Percentiles rank a stretch among this genome's conserved stretches.
These are phyloP conservation scores for Niebla homalea DNA, from an alignment of 495 filamentous ascomycete genomes.

Conservation along the genomic window DNA sequence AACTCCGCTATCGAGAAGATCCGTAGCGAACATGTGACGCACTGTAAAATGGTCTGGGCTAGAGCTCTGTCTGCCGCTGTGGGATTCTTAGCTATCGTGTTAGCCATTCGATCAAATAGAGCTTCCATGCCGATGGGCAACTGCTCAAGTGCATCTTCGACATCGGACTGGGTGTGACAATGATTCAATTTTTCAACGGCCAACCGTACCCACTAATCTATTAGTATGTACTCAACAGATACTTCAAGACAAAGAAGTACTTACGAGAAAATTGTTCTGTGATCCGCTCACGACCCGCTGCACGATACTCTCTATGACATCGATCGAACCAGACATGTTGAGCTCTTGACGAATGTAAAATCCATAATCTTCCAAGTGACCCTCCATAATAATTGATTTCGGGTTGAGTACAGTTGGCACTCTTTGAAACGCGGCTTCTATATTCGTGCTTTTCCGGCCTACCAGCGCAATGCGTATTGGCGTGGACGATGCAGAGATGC, in stretches of 20 bases:
- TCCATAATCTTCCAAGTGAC: constrained; percentile 9
- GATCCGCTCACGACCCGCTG: constrained; percentile 8
- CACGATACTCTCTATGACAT: constrained; percentile 8
- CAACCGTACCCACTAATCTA: constrained; percentile 19
- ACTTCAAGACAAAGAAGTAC: neutral
- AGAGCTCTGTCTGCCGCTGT: constrained; percentile 14
- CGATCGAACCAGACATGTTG: constrained; percentile 7
- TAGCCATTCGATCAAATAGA: constrained; percentile 27
- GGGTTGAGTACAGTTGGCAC: neutral
- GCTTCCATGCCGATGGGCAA: constrained; percentile 29
- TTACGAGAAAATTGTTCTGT: constrained; percentile 15
- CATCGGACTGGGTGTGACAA: constrained; percentile 19
- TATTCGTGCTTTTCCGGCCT: constrained; percentile 12
- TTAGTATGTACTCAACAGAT: neutral
- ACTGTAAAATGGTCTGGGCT: constrained; percentile 19
- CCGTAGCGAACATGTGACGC: constrained; percentile 19
- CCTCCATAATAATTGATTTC: constrained; percentile 6
- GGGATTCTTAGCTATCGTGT: constrained; percentile 13
- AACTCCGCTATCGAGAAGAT: constrained; percentile 23
- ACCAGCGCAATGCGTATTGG: constrained; percentile 15
- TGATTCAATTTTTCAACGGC: constrained; percentile 23
- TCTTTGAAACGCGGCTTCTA: constrained; percentile 9
- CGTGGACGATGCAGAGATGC: constrained; percentile 4
- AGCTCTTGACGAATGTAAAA: constrained; percentile 14
- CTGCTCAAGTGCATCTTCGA: constrained; percentile 22